Conservation (phyloP, 805 yeast species). For the Alloascoidea africana region DNA sequence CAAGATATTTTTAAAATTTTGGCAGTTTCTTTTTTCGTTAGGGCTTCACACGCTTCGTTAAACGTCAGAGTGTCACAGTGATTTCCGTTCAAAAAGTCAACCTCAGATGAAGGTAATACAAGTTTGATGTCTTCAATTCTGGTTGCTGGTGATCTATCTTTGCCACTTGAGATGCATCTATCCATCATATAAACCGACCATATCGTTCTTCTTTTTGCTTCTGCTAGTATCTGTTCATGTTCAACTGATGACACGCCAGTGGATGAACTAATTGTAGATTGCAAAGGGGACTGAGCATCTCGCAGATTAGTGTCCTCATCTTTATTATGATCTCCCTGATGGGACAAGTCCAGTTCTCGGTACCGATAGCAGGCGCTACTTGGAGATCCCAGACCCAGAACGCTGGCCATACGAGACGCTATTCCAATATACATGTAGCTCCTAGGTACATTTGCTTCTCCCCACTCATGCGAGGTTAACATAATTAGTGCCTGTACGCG, state of each 20-base stretch:
- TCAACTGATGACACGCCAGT: background rate
- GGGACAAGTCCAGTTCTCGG: constrained; percentile 3
- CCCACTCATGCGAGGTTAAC: constrained; percentile 26
- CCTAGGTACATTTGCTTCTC: constrained; percentile 22
- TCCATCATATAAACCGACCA: constrained; percentile 30
- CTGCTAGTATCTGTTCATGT: constrained; percentile 7
- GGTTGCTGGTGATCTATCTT: constrained; percentile 19
- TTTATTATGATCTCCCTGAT: background rate
- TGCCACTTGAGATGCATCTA: constrained; percentile 22
- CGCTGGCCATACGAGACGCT: constrained; percentile 23
- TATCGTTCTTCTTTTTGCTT: constrained; percentile 21
- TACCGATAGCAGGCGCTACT: constrained; percentile 10
- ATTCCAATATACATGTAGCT: constrained; percentile 23
- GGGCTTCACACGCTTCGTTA: constrained; percentile 6
- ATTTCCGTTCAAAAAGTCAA: constrained; percentile 17
- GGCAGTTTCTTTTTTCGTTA: constrained; percentile 6
- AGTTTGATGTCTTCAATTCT: constrained; percentile 19
- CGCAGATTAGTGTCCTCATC: too few relatives aligned
- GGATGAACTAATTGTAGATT: background rate
- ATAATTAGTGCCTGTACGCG: constrained; percentile 22
- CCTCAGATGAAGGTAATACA: constrained; percentile 19
- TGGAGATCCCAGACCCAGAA: constrained; percentile 17
- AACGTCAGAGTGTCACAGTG: constrained; percentile 9
- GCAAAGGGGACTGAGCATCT: background rate
- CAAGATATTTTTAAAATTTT: constrained; percentile 9